These are phyloP conservation scores for Sugiyamaella paludigena DNA, from an alignment of 1,139 yeast species.

Conservation along the genomic window DNA sequence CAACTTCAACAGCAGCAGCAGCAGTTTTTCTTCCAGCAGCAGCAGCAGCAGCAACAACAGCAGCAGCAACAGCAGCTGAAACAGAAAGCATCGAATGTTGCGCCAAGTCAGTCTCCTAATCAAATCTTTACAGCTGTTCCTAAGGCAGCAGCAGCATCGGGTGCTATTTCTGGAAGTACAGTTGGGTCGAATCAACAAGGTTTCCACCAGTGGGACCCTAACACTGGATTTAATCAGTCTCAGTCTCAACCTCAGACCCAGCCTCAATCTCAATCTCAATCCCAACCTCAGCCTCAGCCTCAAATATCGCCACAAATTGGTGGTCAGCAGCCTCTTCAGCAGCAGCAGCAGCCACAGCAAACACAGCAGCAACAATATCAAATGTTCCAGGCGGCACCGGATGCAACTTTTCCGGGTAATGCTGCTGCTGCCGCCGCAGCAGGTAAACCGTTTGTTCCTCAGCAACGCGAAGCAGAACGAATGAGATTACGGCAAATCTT, in stretches of 20 bases:
- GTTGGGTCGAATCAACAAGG: constrained; percentile 5
- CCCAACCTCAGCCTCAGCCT: constrained; percentile 17
- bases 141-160: neutral
- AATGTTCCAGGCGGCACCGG: constrained; percentile 13
- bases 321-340: constrained; percentile 13
- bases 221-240: constrained; percentile 5
- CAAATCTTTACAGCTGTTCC: constrained; percentile 9
- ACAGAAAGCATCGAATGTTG: constrained; percentile 14
- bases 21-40: constrained; percentile 17
- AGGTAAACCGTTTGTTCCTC: constrained; percentile 8
- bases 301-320: constrained; percentile 14
- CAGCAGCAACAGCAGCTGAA: constrained; percentile 25
- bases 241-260: constrained; percentile 8
- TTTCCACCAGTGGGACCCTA: constrained; percentile 20
- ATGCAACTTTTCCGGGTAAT: neutral
- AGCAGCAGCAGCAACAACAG: constrained; percentile 29
- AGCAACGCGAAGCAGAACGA: constrained; percentile 45
- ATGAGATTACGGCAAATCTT: constrained; percentile 58
- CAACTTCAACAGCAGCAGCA: constrained; percentile 16
- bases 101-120: constrained; percentile 13
- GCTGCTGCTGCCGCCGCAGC: constrained; percentile 1
- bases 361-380: constrained; percentile 19
- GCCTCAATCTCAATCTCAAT: constrained; percentile 8
- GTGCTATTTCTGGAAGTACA: neutral
- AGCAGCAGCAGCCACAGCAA: constrained; percentile 16